Percentiles rank a stretch among this genome's conserved stretches.
Conservation (phyloP, 345 rosid genomes). For the Eucalyptus sp. region DNA sequence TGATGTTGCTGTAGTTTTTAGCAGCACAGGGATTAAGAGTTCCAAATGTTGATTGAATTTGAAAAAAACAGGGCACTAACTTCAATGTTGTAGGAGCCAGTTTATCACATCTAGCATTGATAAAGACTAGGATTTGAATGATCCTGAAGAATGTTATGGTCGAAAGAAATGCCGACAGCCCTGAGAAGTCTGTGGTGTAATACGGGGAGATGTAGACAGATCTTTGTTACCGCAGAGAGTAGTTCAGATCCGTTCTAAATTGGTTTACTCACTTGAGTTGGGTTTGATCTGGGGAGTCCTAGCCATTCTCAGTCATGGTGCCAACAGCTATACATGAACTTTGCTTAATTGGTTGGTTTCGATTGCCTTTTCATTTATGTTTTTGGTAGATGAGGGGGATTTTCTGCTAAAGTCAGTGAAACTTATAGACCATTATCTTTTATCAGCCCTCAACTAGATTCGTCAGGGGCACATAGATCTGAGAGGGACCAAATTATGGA, state of each 20-base stretch:
- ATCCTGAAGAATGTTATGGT: neutral
- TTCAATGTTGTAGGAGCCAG: neutral
- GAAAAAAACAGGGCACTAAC: neutral
- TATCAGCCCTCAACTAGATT: neutral
- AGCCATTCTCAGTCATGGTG: neutral
- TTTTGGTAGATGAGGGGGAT: neutral
- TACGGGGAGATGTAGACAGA: neutral
- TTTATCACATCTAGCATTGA: neutral
- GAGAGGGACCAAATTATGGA: neutral
- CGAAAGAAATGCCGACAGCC: neutral
- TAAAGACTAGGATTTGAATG: neutral
- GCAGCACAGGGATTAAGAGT: neutral
- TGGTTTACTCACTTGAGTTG: neutral
- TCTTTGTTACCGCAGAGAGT: neutral
- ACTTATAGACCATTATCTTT: neutral
- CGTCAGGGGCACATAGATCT: neutral
- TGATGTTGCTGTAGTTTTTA: neutral
- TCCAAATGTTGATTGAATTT: neutral
- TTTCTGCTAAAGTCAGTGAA: neutral
- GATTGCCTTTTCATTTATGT: neutral
- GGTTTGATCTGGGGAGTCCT: neutral
- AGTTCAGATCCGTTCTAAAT: neutral
- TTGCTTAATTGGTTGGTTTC: neutral
- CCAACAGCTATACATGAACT: neutral
- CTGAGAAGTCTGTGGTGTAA: neutral